Base-by-base conservation (phyloP, 2,329 filamentous ascomycete species). In the Scedosporium aurantiacum region DNA sequence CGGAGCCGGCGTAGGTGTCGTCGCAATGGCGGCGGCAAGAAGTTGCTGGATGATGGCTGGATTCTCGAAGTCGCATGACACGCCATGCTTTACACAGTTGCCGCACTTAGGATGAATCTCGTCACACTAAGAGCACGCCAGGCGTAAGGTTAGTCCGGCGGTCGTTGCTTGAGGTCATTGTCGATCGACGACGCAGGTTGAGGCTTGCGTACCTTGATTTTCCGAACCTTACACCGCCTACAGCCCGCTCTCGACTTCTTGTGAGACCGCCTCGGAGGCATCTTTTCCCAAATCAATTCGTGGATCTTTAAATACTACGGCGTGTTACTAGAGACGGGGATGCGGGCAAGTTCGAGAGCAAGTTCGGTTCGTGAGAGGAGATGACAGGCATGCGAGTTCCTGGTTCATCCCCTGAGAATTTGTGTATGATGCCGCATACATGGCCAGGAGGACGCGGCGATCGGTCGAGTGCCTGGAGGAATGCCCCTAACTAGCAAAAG, bases 221-320 rank as follows among this genome's bases (percentile, higher is more conserved):
- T 88, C 64, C 86, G 78, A 61, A 78, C 76, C 73, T 88, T 89
- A 72, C 86, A 89, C 63, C 82, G 76, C 64, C 80, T 78, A 67
- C 86, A 89, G 55, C 86, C 86, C 59, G 84, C 81, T 66, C 86
- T 80, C 62, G 84, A 87, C 75, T 88, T 89, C 70, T 86, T 88
- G 72, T 89, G 86, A 50, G 85, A 86, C 70, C 84, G 78, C 68
- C 85, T 77, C 32, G 85, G 84, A 63, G 85, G 82, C 84, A 87
- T 87, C 56, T 64, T 71, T 64, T 27, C 40, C n/a, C 16, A 18
- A 57, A 37, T n/a, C 28, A 12, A 40, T 23, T n/a, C 41, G 21
- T 27, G 10, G 7, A 12, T 16, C 5, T 28, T 27, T 8, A 43
- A 6, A 37, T 43, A 25, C 21, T 37, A 16, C 10, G 58, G 23